Conservation (phyloP, 371 early-diverging fungal species). For the Mucor circinelloides region DNA sequence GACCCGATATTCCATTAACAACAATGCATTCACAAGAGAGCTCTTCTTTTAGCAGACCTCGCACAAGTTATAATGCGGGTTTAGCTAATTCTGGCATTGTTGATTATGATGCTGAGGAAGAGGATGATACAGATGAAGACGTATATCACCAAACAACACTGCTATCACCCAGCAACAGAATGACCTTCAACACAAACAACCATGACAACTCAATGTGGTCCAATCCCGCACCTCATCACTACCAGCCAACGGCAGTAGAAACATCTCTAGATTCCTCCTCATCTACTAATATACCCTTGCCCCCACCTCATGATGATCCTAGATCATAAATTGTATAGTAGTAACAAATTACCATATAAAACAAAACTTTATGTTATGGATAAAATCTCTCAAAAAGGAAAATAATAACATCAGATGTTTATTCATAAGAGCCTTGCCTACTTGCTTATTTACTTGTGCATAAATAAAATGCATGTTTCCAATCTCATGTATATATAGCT, state of each 20-base stretch:
- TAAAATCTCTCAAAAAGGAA: background rate
- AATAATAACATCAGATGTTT: background rate
- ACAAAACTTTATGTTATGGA: background rate
- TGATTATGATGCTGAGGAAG: background rate
- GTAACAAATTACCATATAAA: background rate
- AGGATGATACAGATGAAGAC: background rate
- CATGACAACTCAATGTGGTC: conserved; percentile 3
- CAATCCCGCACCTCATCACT: conserved; percentile 18
- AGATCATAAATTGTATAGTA: background rate
- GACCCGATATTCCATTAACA: conserved; percentile 15
- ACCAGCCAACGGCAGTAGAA: background rate
- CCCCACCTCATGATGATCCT: conserved; percentile 3
- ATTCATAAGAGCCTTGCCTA: background rate
- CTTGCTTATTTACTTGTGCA: background rate
- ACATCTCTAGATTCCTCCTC: background rate
- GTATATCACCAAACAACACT: background rate
- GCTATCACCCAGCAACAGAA: background rate
- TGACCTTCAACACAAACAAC: background rate
- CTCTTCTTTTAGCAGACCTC: conserved; percentile 1
- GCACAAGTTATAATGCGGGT: conserved; percentile 13
- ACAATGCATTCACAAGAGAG: conserved; percentile 1
- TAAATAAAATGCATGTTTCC: too few species aligned
- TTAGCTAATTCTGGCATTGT: conserved; percentile 1
- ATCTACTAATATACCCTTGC: conserved; percentile 9
- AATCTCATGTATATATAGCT: too few species aligned